A percentile compares a stretch with the other conserved stretches of the same genome.
Conservation (phyloP, 2,329 filamentous ascomycete genomes). For the Botrytis sinoallii region DNA sequence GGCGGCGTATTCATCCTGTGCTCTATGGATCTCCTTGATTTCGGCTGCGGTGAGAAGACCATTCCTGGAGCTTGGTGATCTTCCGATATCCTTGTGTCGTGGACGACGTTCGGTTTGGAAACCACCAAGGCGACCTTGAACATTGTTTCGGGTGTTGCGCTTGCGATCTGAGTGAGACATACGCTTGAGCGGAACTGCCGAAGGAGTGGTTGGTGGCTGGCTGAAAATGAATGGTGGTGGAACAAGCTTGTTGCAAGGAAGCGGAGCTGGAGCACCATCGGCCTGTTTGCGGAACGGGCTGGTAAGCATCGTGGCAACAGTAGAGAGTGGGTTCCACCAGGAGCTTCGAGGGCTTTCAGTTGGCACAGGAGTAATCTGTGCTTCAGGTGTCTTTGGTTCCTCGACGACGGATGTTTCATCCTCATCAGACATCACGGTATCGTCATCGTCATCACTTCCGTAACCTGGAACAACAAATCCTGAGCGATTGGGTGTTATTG, state of each 20-base stretch:
- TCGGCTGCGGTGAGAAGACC: slow-evolving; percentile 3
- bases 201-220: background rate
- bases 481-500: background rate
- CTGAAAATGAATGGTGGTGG: slow-evolving; percentile 13
- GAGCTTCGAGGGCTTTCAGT: background rate
- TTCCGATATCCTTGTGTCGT: background rate
- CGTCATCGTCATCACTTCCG: background rate
- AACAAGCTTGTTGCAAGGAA: background rate
- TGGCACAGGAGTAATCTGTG: background rate
- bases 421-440: background rate
- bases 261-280: background rate
- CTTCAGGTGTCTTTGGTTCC: slow-evolving; percentile 3
- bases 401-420: background rate
- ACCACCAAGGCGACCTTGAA: slow-evolving; percentile 1
- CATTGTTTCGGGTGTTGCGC: background rate
- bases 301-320: background rate
- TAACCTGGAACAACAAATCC: slow-evolving; percentile 2
- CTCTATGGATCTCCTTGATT: background rate
- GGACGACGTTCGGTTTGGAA: slow-evolving; percentile 14
- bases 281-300: slow-evolving; percentile 12
- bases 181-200: background rate
- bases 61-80: background rate
- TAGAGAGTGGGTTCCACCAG: slow-evolving; percentile 4
- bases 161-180: slow-evolving; percentile 18
- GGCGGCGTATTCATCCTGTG: slow-evolving; percentile 14